Evolutionary conservation across 2,329 filamentous ascomycete genomes (phyloP).

Genomic region (Phialophora verrucosa): DNA sequence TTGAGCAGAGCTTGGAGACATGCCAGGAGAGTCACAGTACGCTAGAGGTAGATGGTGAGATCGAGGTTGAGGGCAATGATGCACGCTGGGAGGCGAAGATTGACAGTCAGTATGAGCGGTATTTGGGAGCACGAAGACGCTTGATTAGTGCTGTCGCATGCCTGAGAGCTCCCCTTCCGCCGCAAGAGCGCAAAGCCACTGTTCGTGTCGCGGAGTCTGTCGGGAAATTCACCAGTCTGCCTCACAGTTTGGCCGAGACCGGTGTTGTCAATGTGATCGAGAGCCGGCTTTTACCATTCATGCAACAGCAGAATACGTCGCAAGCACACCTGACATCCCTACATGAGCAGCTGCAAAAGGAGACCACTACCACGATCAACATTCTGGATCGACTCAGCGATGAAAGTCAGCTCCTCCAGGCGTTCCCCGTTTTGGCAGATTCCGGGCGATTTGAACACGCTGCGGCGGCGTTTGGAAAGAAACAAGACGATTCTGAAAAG

Average conservation of each 20-base stretch:
- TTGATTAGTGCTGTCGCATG: slow-evolving; percentile 19
- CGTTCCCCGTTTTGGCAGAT: slow-evolving; percentile 31
- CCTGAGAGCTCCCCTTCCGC: slow-evolving; percentile 14
- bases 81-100: slow-evolving; percentile 21
- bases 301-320: slow-evolving; percentile 23
- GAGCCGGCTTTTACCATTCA: slow-evolving; percentile 19
- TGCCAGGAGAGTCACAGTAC: slow-evolving; percentile 18
- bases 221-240: neutral
- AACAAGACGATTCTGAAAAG: neutral
- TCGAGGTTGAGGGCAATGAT: neutral
- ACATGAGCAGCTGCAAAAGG: slow-evolving; percentile 24
- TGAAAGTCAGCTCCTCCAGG: slow-evolving; percentile 39
- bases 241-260: neutral
- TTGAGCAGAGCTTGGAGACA: slow-evolving; percentile 34
- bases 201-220: neutral
- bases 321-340: slow-evolving; percentile 21
- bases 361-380: slow-evolving; percentile 20
- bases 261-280: slow-evolving; percentile 26
- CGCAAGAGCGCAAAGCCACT: neutral
- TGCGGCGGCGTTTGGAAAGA: slow-evolving; percentile 18
- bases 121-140: slow-evolving; percentile 30
- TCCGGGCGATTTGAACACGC: slow-evolving; percentile 28
- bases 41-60: neutral
- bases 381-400: slow-evolving; percentile 37
- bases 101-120: slow-evolving; percentile 32